These are phyloP conservation scores for Ustanciosporium gigantosporum DNA, from an alignment of 1,284 basidiomycete genomes.

Conservation along the genomic window DNA sequence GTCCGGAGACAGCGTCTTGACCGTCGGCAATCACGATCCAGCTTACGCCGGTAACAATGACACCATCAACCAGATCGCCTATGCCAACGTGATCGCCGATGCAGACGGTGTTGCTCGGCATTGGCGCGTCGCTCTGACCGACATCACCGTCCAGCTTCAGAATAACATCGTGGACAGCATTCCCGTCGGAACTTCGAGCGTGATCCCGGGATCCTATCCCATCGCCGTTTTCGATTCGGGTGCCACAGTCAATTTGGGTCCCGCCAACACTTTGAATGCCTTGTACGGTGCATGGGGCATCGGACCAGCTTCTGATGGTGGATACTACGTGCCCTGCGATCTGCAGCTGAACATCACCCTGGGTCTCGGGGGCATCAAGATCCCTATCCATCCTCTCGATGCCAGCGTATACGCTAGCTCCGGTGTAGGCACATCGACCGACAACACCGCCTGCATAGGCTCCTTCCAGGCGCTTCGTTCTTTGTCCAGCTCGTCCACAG, in stretches of 20 bases:
- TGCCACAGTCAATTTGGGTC: constrained; percentile 44
- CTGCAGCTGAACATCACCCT: constrained; percentile 48
- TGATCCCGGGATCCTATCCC: constrained; percentile 24
- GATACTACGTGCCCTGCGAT: constrained; percentile 51
- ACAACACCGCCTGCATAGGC: constrained; percentile 39
- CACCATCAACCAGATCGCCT: constrained; percentile 23
- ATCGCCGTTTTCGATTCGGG: constrained; percentile 46
- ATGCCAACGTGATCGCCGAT: constrained; percentile 30
- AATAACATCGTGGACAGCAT: constrained; percentile 24
- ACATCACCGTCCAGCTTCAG: constrained; percentile 30
- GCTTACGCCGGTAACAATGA: constrained; percentile 25
- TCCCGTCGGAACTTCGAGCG: constrained; percentile 26
- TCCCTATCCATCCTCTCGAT: constrained; percentile 54
- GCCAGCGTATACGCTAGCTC: constrained; percentile 25
- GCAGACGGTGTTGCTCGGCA: constrained; percentile 41
- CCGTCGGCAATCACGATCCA: constrained; percentile 45
- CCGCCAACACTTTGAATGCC: constrained; percentile 40
- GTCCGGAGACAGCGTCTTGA: constrained; percentile 43
- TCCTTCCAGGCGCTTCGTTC: constrained; percentile 48
- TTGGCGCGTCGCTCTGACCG: constrained; percentile 41
- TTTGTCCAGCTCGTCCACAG: constrained; percentile 21
- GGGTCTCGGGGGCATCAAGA: constrained; percentile 25
- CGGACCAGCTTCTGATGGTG: constrained; percentile 42
- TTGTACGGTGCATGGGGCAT: constrained; percentile 53
- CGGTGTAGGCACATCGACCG: constrained; percentile 16